These are phyloP conservation scores for Fragilaria radians DNA, from an alignment of 108 stramenopile species.

Conservation along the genomic window DNA sequence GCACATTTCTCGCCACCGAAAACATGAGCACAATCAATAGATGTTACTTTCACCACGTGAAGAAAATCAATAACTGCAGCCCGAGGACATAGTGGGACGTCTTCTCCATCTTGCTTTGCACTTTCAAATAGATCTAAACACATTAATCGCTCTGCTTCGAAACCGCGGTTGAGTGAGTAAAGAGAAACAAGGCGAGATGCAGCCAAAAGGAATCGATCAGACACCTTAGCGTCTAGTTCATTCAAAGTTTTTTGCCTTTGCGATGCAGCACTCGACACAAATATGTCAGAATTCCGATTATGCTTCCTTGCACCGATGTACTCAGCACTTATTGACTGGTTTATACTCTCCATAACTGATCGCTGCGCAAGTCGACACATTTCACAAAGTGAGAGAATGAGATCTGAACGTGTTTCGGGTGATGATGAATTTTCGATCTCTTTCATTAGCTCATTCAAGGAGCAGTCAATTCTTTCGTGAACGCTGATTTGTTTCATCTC, in stretches of 20 bases:
- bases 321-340: conserved; percentile 51
- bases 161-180: conserved; percentile 58
- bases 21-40: conserved; percentile 59
- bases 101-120: conserved; percentile 31
- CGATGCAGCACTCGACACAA: conserved; percentile 4
- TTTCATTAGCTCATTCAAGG: conserved; percentile 14
- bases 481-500: conserved; percentile 1
- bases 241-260: background rate
- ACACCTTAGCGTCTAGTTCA: conserved; percentile 36
- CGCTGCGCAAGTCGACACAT: conserved; percentile 75
- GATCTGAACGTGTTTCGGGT: conserved; percentile 23
- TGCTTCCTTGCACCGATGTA: conserved; percentile 8
- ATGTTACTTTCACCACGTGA: conserved; percentile 43
- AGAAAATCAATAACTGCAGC: conserved; percentile 39
- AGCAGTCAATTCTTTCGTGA: background rate
- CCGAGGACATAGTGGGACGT: conserved; percentile 38
- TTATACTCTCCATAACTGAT: conserved; percentile 53
- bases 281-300: conserved; percentile 12
- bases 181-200: conserved; percentile 56
- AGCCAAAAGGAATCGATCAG: conserved; percentile 63
- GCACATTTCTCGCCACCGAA: conserved; percentile 64
- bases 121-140: conserved; percentile 27
- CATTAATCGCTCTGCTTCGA: conserved; percentile 31
- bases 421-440: conserved; percentile 25
- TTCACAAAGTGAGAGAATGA: conserved; percentile 62